phyloP scores from a whole-genome alignment of 768 basidiomycete genomes.

The Pleurotus djamor region DNA sequence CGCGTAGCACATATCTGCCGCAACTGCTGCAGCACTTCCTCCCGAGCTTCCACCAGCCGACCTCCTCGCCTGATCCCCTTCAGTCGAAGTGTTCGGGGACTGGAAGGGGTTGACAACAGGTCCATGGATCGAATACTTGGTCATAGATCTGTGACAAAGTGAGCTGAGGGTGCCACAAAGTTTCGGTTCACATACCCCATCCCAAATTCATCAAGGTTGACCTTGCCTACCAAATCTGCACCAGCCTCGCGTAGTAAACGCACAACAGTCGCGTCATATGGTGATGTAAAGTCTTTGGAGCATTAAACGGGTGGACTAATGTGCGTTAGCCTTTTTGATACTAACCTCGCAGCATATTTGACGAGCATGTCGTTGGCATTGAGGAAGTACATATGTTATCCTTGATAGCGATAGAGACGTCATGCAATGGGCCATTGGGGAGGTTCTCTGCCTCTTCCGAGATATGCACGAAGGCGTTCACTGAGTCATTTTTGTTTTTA shows the following conservation, averaged over 20 bases:
- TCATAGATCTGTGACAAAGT: slow-evolving; percentile 59
- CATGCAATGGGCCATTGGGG: slow-evolving; percentile 30
- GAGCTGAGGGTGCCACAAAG: not conserved
- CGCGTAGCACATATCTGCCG: slow-evolving; percentile 81
- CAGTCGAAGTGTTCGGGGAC: slow-evolving; percentile 15
- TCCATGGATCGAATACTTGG: slow-evolving; percentile 70
- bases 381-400: slow-evolving; percentile 78
- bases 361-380: slow-evolving; percentile 75
- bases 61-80: slow-evolving; percentile 36
- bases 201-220: slow-evolving; percentile 97
- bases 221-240: slow-evolving; percentile 79
- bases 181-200: slow-evolving; percentile 72
- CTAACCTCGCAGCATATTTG: slow-evolving; percentile 65
- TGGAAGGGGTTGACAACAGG: slow-evolving; percentile 77
- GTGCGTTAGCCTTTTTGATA: not conserved
- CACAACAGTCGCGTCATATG: slow-evolving; percentile 88
- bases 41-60: slow-evolving; percentile 94
- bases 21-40: slow-evolving; percentile 93
- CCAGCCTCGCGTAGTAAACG: slow-evolving; percentile 55
- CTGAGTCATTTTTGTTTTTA: slow-evolving; percentile 29
- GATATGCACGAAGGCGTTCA: slow-evolving; percentile 57
- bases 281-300: slow-evolving; percentile 63
- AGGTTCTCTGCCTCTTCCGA: slow-evolving; percentile 48
- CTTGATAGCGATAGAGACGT: slow-evolving; percentile 70
- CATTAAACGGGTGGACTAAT: not conserved